Evolutionary conservation across 73 alveolate species (phyloP).

Genomic region (Blepharisma stoltei): DNA sequence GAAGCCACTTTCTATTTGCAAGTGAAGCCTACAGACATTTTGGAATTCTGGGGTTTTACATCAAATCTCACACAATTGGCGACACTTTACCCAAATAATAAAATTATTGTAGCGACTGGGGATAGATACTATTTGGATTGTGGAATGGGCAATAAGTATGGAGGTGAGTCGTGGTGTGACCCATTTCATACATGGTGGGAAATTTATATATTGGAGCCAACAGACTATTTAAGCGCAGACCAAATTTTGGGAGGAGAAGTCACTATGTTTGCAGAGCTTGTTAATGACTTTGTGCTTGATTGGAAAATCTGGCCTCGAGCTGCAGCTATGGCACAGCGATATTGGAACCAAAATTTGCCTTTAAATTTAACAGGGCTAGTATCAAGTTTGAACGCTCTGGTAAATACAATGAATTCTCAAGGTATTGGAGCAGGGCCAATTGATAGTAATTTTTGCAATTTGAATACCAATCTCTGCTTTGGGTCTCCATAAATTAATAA

Average conservation of each 20-base stretch:
- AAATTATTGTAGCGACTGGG: constrained; percentile 38
- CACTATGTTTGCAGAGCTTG: constrained; percentile 44
- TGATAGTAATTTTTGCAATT: no score
- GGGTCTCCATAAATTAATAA: no score
- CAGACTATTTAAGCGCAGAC: constrained; percentile 7
- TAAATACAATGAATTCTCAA: no score
- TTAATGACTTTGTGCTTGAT: constrained; percentile 29
- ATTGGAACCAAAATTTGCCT: constrained; percentile 36
- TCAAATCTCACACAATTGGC: no score
- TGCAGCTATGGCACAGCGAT: constrained; percentile 38
- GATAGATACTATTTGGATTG: constrained; percentile 50
- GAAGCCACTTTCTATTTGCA: no score
- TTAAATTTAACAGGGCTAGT: no score
- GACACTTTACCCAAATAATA: no score
- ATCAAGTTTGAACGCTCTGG: no score
- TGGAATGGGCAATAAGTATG: constrained; percentile 57
- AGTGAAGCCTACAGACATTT: no score
- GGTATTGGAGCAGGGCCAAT: no score
- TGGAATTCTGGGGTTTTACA: no score
- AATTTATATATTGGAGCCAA: constrained; percentile 41
- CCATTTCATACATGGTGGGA: constrained; percentile 60
- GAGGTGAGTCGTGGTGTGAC: constrained; percentile 51
- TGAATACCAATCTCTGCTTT: no score
- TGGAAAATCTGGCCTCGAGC: constrained; percentile 51
- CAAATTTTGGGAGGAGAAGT: constrained; percentile 49